Base-by-base conservation (phyloP, 192 early-diverging fungal species). In the Coemansia sp. region DNA sequence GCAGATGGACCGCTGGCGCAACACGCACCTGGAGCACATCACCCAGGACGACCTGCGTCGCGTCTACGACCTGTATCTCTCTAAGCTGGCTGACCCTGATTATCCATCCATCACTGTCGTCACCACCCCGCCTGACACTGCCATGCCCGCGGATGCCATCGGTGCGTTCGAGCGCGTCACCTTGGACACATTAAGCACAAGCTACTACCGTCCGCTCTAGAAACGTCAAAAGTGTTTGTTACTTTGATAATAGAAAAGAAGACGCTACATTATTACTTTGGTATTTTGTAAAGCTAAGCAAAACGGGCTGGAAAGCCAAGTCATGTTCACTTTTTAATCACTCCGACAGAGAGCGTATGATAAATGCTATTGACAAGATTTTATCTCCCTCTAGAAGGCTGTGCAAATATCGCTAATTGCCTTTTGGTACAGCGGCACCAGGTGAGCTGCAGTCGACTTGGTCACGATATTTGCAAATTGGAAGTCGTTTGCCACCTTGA, bases 401-500 rank as follows among this genome's bases (percentile, higher is more conserved):
- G 66, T 80, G 58, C 78, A 63, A 39, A 82, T 79, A 17, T 71
- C 80, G 39, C 64, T 59, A 12, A 82, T 45, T 1, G 80, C 80
- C n/a, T 64, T 57, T 34, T 82, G 80, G 52, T 75, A 82, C 25
- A 68, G 55, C 17, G 57, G 45, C 5, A 82, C 57, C 33, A 78
- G 62, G 37, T 62, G 67, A 3, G 54, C 30, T 19, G 67, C 69
- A 17, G 51, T 27, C 9, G 64, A 74, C 62, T 79, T 82, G 58
- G 80, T 82, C 13, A 69, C 40, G 9, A 74, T 59, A 12, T 66
- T 44, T 17, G 69, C 74, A 0, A 57, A 59, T 45, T 71, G 68
- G 47, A 78, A 70, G 56, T 66, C 63, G 40, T 57, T 61, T 18
- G 84, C 85, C 22, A 88, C 54, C 59, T 82, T 84, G 50, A 87